Evolutionary conservation across 2,329 filamentous ascomycete genomes (phyloP).

Genomic region (Corinectria fuckeliana): DNA sequence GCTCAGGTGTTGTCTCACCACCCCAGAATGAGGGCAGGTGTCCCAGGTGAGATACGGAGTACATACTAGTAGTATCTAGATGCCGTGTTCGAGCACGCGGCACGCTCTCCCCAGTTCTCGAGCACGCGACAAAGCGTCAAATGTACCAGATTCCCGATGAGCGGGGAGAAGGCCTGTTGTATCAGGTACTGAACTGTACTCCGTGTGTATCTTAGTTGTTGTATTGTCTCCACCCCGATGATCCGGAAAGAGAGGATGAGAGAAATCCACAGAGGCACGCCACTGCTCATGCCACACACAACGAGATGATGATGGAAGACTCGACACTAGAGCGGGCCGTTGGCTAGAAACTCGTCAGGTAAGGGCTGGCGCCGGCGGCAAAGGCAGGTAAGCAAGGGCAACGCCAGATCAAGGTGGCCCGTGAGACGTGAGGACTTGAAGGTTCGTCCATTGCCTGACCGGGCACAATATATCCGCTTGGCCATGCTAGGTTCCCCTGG

Average conservation of each 20-base stretch:
- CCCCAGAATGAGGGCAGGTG: slow-evolving; percentile 2
- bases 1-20: slow-evolving; percentile 22
- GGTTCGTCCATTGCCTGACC: slow-evolving; percentile 22
- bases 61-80: too few relatives aligned
- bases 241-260: slow-evolving; percentile 24
- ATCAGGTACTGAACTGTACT: background rate
- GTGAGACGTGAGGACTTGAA: slow-evolving; percentile 25
- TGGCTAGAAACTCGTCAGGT: slow-evolving; percentile 30
- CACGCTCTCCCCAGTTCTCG: slow-evolving; percentile 11
- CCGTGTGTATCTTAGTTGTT: slow-evolving; percentile 4
- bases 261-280: slow-evolving; percentile 18
- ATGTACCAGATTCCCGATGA: slow-evolving; percentile 25
- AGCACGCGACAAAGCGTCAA: slow-evolving; percentile 20
- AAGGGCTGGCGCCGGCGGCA: slow-evolving; percentile 25
- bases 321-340: slow-evolving; percentile 30
- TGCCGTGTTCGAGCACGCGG: background rate
- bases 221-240: slow-evolving; percentile 28
- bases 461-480: background rate
- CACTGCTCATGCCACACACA: slow-evolving; percentile 26
- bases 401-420: slow-evolving; percentile 23
- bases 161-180: slow-evolving; percentile 8
- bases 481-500: background rate
- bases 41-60: background rate
- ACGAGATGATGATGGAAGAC: slow-evolving; percentile 26
- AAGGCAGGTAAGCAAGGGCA: slow-evolving; percentile 20